phyloP scores from a whole-genome alignment of 805 yeast species.

The Starmerella ratchasimensis region DNA sequence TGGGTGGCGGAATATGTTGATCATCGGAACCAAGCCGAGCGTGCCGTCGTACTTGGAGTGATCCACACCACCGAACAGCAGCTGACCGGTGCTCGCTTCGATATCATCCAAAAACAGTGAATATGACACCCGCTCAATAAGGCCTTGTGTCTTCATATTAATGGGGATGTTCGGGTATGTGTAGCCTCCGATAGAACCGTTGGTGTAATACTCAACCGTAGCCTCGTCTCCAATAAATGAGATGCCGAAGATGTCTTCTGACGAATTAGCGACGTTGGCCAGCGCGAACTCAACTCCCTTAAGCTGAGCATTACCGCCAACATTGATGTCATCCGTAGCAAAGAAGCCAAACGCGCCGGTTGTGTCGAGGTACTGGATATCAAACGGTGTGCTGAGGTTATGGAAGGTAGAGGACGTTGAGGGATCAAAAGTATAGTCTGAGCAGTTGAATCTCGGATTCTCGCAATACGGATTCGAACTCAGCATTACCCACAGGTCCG shows the following conservation, averaged over 20 bases:
- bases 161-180: slow-evolving; percentile 25
- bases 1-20: slow-evolving; percentile 9
- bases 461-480: slow-evolving; percentile 13
- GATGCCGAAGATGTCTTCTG: slow-evolving; percentile 47
- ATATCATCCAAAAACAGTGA: slow-evolving; percentile 33
- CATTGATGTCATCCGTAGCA: slow-evolving; percentile 43
- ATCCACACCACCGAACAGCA: slow-evolving; percentile 36
- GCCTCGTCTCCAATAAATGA: slow-evolving; percentile 26
- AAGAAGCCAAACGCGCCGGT: slow-evolving; percentile 36
- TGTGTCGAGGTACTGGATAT: slow-evolving; percentile 32
- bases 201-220: slow-evolving; percentile 7
- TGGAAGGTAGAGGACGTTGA: slow-evolving; percentile 20
- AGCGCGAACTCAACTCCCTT: slow-evolving; percentile 49
- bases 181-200: slow-evolving; percentile 6
- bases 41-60: slow-evolving; percentile 31
- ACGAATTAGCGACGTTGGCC: slow-evolving; percentile 49
- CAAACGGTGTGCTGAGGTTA: slow-evolving; percentile 23
- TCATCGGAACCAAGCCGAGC: slow-evolving; percentile 26
- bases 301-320: slow-evolving; percentile 35
- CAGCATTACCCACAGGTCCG: slow-evolving; percentile 45
- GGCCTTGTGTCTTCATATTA: slow-evolving; percentile 29
- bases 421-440: slow-evolving; percentile 22
- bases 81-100: slow-evolving; percentile 25
- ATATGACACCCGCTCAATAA: slow-evolving; percentile 31
- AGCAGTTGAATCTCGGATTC: slow-evolving; percentile 10